phyloP scores from a whole-genome alignment of 345 rosid genomes.

The Limnanthes douglasii region DNA sequence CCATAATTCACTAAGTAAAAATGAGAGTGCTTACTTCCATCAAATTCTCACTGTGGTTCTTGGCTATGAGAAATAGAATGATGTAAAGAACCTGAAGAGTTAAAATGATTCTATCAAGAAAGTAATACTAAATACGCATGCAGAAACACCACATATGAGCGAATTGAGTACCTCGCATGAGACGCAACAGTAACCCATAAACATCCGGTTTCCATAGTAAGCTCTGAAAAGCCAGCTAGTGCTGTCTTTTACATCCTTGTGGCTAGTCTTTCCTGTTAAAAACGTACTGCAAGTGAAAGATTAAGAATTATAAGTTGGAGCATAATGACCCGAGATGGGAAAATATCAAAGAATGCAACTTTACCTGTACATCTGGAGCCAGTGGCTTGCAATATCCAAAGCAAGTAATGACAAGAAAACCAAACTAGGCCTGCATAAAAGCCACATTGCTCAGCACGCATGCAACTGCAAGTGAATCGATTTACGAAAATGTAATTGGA shows the following conservation, averaged over 20 bases:
- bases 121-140: background rate
- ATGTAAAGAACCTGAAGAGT: constrained; percentile 68
- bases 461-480: background rate
- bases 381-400: constrained; percentile 82
- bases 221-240: constrained; percentile 80
- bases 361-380: constrained; percentile 96
- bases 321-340: background rate
- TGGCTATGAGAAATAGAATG: constrained; percentile 46
- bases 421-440: constrained; percentile 71
- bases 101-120: constrained; percentile 3
- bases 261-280: constrained; percentile 76
- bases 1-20: background rate
- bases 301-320: background rate
- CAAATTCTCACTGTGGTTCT: constrained; percentile 44
- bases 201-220: constrained; percentile 87
- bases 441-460: constrained; percentile 1
- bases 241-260: constrained; percentile 93
- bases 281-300: constrained; percentile 55
- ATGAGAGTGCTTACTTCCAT: constrained; percentile 28
- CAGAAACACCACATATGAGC: background rate
- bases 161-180: constrained; percentile 65
- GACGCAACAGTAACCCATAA: constrained; percentile 86
- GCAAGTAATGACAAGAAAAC: constrained; percentile 72
- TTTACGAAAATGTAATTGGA: background rate
- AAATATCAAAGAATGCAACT: constrained; percentile 1